Evolutionary conservation across 1,139 yeast species (phyloP), one percentile per base, ranked within the genome.

Genomic region (Yamadazyma blattariae): DNA sequence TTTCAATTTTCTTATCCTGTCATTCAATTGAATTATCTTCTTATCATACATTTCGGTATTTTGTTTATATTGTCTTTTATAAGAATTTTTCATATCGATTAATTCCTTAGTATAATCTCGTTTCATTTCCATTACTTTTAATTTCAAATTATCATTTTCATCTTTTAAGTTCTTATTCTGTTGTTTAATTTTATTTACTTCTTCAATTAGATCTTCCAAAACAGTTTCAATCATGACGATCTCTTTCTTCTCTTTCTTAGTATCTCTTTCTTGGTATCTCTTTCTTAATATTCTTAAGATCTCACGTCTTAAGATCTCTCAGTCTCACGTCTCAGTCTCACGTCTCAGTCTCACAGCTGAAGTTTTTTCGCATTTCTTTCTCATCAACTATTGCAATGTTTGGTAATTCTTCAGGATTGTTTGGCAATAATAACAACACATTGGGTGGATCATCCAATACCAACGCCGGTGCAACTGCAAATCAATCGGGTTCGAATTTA

Each of bases 341-440:
- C 27, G n/a, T n/a, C n/a, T n/a, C n/a, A n/a, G n/a, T n/a, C n/a
- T n/a, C n/a, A n/a, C n/a, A n/a, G n/a, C n/a, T n/a, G n/a, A n/a
- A n/a, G n/a, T n/a, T n/a, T n/a, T n/a, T n/a, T n/a, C n/a, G n/a
- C n/a, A n/a, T n/a, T n/a, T n/a, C n/a, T n/a, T n/a, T n/a, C n/a
- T n/a, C n/a, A n/a, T n/a, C n/a, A n/a, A n/a, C n/a, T n/a, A n/a
- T n/a, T n/a, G n/a, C n/a, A 17, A 17, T 17, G 19, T 17, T 17
- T 17, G 19, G 19, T 17, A 17, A 17, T 17, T 17, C 19, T 5
- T 38, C 59, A 2, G 59, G 60, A 6, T 39, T 56, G 26, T 57
- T 57, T 43, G 59, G 59, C 9, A 38, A 32, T 13, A 49, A 50
- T 11, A 50, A 50, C 8, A 33, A 40, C 16, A 44, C 44, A 41